phyloP scores from a whole-genome alignment of 495 filamentous ascomycete genomes.

The Sphaerosporella brunnea region DNA sequence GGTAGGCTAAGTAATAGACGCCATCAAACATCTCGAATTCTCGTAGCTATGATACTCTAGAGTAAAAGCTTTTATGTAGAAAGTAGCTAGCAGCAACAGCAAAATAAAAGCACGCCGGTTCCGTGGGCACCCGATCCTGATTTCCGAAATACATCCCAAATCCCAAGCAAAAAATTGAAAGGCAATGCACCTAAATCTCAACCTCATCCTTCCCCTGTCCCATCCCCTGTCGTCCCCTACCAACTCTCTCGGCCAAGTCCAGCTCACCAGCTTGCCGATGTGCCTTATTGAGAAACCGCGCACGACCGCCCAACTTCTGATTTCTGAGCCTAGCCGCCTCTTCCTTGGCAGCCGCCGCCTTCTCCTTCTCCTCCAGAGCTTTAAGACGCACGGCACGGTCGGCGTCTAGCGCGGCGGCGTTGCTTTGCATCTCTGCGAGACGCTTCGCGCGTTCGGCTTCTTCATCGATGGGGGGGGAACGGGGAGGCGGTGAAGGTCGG shows the following conservation, averaged over 20 bases:
- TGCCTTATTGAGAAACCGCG: conserved; percentile 41
- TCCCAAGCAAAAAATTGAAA: too few species aligned
- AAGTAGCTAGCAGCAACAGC: too few species aligned
- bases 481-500: too few species aligned
- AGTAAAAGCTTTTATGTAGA: too few species aligned
- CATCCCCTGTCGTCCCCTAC: conserved; percentile 33
- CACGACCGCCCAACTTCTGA: conserved; percentile 43
- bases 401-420: conserved; percentile 59
- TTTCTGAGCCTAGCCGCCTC: conserved; percentile 38
- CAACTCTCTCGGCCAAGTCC: conserved; percentile 39
- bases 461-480: too few species aligned
- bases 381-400: conserved; percentile 55
- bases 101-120: too few species aligned
- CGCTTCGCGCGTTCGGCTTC: conserved; percentile 44
- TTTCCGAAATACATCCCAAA: too few species aligned
- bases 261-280: conserved; percentile 42
- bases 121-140: too few species aligned
- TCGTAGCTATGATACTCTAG: too few species aligned
- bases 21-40: too few species aligned
- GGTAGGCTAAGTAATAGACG: too few species aligned
- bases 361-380: conserved; percentile 47
- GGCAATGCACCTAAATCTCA: too few species aligned
- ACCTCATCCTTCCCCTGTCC: not conserved
- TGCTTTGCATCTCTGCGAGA: conserved; percentile 64
- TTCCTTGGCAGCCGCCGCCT: conserved; percentile 45